Base-by-base conservation (phyloP, 2,329 filamentous ascomycete genomes). In the Neospermospora avenae region DNA sequence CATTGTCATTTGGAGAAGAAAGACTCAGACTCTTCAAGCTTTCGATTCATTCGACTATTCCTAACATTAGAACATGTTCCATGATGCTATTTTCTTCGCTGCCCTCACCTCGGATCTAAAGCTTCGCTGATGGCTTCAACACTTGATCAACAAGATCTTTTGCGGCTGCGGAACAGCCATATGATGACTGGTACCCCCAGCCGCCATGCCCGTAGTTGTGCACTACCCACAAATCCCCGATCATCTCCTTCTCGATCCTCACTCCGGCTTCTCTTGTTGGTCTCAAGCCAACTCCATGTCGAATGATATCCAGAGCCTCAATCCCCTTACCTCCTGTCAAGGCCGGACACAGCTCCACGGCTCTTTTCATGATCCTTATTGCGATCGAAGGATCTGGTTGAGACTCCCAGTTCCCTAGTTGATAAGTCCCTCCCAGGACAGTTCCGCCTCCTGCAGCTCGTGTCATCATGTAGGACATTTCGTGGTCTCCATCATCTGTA, bases 101-200 rank as follows among this genome's bases (percentile, higher is more conserved):
- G 4, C n/a, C n/a, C 28, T 4, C 31, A 24, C 13, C 31, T 28
- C 28, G 34, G 10, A 51, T 13, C 13, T 51, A 51, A 13, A 51
- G 18, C 13, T 51, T 51, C 31, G 51, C 90, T 89, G 73, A 97
- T 97, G 68, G 97, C 77, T 3, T 96, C 77, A 3, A 96, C 74
- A 68, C 88, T 83, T 4, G 85, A 86, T 83, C 81, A 6, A 91
- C 87, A 72, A 93, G 75, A 72, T 84, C 81, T 2, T 88, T 81
- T 0, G 86, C 87, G 37, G 81, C 78, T 69, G 86, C 79, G 0
- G 89, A 84, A 72, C 88, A 91, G 0, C 89, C 90, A 73, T 88
- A 93, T 3, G 78, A 81, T 28, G 76, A 75, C 67, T 85, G 82
- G 64, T 84, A 90, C 3, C 87, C 87, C 74, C 82, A 84, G 0